Percentiles rank a stretch among this genome's conserved stretches.
Evolutionary conservation across 768 basidiomycete species (phyloP).

Genomic region (Gymnopilus dilepis): DNA sequence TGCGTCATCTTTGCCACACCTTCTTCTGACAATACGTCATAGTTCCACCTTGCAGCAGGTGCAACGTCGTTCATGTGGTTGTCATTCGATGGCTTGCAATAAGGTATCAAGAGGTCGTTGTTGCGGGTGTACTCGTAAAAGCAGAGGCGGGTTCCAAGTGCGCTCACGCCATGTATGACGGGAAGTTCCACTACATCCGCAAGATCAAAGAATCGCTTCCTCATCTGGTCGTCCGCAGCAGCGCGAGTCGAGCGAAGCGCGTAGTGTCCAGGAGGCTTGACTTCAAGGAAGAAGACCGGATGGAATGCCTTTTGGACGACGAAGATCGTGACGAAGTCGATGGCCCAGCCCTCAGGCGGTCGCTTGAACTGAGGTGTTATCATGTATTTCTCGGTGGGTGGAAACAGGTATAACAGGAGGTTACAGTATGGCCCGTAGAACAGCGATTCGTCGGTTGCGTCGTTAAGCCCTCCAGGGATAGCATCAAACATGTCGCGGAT

Average conservation of each 20-base stretch:
- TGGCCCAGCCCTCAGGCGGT: conserved; percentile 15
- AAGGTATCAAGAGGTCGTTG: conserved; percentile 21
- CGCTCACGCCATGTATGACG: conserved; percentile 31
- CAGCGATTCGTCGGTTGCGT: conserved; percentile 23
- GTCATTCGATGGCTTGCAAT: conserved; percentile 21
- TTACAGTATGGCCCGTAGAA: conserved; percentile 31
- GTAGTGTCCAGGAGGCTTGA: conserved; percentile 27
- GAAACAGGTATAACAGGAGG: conserved; percentile 28
- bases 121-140: conserved; percentile 27
- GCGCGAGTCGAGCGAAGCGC: conserved; percentile 19
- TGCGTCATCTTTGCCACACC: conserved; percentile 23
- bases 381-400: conserved; percentile 19
- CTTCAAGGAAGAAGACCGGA: conserved; percentile 34
- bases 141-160: conserved; percentile 30
- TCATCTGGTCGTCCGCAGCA: conserved; percentile 33
- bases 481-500: conserved; percentile 16
- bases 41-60: conserved; percentile 30
- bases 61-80: conserved; percentile 30
- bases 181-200: conserved; percentile 20
- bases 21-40: conserved; percentile 24
- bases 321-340: conserved; percentile 29
- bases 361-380: conserved; percentile 28
- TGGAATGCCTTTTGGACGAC: conserved; percentile 22
- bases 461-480: conserved; percentile 9
- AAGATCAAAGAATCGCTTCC: conserved; percentile 25